Conservation (phyloP, 2,329 filamentous ascomycete species). For the Colletotrichum phormii region DNA sequence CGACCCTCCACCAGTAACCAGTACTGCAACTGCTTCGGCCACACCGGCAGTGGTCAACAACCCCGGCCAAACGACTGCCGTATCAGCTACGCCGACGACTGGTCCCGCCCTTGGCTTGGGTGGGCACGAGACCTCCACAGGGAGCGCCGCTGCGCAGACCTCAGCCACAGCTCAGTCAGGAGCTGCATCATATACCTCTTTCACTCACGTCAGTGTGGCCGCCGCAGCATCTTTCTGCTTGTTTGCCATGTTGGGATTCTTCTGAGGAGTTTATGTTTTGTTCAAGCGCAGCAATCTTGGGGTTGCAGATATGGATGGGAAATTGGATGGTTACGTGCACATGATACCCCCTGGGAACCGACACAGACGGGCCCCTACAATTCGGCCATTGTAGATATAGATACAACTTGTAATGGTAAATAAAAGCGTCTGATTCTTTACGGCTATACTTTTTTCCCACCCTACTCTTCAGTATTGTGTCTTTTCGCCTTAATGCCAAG, state of each 20-base stretch:
- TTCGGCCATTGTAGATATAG: slow-evolving; percentile 32
- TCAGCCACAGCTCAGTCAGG: slow-evolving; percentile 16
- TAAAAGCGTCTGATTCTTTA: slow-evolving; percentile 32
- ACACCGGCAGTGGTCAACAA: slow-evolving; percentile 26
- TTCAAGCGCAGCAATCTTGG: neutral
- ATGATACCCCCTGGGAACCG: slow-evolving; percentile 42
- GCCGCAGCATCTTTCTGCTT: slow-evolving; percentile 20
- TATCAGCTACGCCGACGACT: slow-evolving; percentile 32
- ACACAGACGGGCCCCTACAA: slow-evolving; percentile 32
- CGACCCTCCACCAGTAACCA: slow-evolving; percentile 38
- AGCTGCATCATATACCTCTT: slow-evolving; percentile 11
- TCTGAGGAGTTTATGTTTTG: slow-evolving; percentile 20
- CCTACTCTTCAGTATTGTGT: neutral
- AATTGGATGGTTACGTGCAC: slow-evolving; percentile 37
- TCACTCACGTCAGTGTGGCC: slow-evolving; percentile 12
- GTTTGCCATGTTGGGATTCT: slow-evolving; percentile 17
- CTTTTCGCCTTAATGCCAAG: too few relatives aligned
- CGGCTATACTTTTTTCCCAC: neutral
- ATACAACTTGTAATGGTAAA: slow-evolving; percentile 32
- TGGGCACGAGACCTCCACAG: slow-evolving; percentile 49
- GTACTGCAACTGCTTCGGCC: slow-evolving; percentile 5
- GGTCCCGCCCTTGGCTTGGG: slow-evolving; percentile 45
- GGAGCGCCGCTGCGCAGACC: slow-evolving; percentile 38
- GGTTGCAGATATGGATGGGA: slow-evolving; percentile 25
- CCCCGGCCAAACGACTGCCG: slow-evolving; percentile 13